Base-by-base conservation (phyloP, 2,329 filamentous ascomycete genomes). In the Zymoseptoria crescenta region DNA sequence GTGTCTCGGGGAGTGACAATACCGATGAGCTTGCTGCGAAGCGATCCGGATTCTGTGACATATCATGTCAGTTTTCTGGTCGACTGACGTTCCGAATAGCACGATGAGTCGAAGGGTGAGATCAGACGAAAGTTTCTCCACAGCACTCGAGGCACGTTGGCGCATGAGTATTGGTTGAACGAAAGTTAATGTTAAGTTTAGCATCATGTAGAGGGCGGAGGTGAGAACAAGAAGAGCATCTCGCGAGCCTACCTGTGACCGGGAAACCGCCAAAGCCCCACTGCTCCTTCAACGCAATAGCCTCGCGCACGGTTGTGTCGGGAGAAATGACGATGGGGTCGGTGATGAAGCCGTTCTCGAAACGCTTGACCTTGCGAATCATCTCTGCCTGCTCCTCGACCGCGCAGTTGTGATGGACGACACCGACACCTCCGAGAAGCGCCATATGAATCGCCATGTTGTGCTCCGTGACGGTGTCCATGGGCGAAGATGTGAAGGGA, bases 321-420 rank as follows among this genome's bases (percentile, higher is more conserved):
- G 89, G 89, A 70, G 84, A 88, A 69, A 99, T 90, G 72, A 97
- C 92, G 59, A 99, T 86, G 50, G 94, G 94, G 73, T 99, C 95
- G 52, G 91, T 82, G 73, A 99, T 99, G 81, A 99, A 99, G 69
- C 94, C 94, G 80, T 99, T 99, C 81, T 99, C 94, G 77, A 91
- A 99, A 72, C 94, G 85, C 87, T 99, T 99, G 70, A 99, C 94
- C 81, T 96, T 97, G 76, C 91, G 86, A 67, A 99, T 90, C 94
- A 99, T 99, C 80, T 96, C 92, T 66, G 94, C 94, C 81, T 99
- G 94, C 58, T 90, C 89, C 28, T 97, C 91, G 29, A 92, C 84
- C n/a, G 92, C 94, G 83, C 94, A 99, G 82, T 99, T 99, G 84
- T 99, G 94, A 82, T 99, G 94, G 68, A 99, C 96, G 69, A 99